Evolutionary conservation across 352 stramenopile species (phyloP).

Genomic region (Pythium scleroteichum): DNA sequence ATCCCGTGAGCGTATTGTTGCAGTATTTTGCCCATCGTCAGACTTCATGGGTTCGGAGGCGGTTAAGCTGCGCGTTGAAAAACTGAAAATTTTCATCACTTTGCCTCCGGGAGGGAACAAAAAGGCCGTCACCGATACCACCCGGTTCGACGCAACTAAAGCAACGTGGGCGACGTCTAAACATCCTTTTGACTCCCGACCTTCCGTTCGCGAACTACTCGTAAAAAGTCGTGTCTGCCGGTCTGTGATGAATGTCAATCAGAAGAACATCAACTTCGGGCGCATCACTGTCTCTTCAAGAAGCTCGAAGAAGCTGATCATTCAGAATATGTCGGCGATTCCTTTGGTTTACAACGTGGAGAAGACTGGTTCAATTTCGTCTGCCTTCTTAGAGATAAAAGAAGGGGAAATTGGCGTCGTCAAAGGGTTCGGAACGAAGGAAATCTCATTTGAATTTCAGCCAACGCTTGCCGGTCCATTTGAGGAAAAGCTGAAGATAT

Average conservation of each 20-base stretch:
- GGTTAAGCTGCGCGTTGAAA: constrained; percentile 75
- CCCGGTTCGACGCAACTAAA: constrained; percentile 60
- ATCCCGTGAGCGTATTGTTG: constrained; percentile 73
- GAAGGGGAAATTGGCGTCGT: constrained; percentile 86
- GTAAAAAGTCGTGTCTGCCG: constrained; percentile 84
- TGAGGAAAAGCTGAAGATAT: constrained; percentile 88
- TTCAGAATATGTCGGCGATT: constrained; percentile 88
- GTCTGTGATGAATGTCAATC: constrained; percentile 89
- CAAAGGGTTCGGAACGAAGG: constrained; percentile 85
- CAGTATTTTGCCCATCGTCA: constrained; percentile 64
- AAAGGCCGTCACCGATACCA: constrained; percentile 62
- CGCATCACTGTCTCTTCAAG: constrained; percentile 84
- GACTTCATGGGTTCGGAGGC: constrained; percentile 46
- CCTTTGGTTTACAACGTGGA: constrained; percentile 86
- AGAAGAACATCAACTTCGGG: constrained; percentile 93
- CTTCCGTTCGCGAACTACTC: constrained; percentile 81
- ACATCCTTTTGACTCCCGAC: constrained; percentile 77
- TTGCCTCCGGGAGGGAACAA: constrained; percentile 85
- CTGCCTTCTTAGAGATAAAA: constrained; percentile 88
- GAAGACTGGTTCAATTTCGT: constrained; percentile 91
- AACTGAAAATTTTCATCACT: constrained; percentile 88
- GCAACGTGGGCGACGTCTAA: constrained; percentile 67
- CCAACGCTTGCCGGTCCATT: constrained; percentile 84
- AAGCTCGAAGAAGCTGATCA: constrained; percentile 82
- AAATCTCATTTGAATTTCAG: constrained; percentile 90